Evolutionary conservation across 2,329 filamentous ascomycete genomes (phyloP).

Genomic region (Alternaria atra): DNA sequence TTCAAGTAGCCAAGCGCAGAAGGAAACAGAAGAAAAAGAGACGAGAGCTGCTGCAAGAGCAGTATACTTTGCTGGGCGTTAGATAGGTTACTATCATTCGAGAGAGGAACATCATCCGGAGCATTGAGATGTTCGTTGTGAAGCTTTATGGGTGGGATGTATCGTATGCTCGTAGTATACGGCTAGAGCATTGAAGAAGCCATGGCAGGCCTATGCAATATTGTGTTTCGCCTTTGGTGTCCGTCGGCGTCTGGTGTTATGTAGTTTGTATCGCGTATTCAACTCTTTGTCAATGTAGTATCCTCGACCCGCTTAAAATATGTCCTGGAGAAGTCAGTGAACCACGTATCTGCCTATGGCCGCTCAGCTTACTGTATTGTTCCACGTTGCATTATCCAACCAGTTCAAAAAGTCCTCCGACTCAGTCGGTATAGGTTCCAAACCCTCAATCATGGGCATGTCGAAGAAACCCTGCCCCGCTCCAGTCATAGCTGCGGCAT

Average conservation of each 20-base stretch:
- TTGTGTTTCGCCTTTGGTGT: background rate
- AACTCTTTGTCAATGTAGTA: background rate
- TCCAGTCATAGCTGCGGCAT: slow-evolving; percentile 13
- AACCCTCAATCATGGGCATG: slow-evolving; percentile 46
- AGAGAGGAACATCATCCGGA: background rate
- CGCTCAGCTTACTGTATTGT: slow-evolving; percentile 34
- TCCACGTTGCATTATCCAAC: slow-evolving; percentile 51
- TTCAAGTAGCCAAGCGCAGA: slow-evolving; percentile 4
- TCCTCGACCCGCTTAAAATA: slow-evolving; percentile 15
- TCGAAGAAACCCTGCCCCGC: slow-evolving; percentile 44
- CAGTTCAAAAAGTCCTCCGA: slow-evolving; percentile 48
- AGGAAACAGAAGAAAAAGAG: slow-evolving; percentile 9
- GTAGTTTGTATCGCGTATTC: background rate
- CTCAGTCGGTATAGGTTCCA: slow-evolving; percentile 50
- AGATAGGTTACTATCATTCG: background rate
- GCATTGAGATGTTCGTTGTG: background rate
- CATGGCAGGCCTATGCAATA: background rate
- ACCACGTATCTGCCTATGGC: background rate
- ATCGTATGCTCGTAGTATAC: background rate
- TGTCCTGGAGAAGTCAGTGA: slow-evolving; percentile 16
- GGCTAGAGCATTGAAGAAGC: background rate
- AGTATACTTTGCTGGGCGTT: slow-evolving; percentile 16
- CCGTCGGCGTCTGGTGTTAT: background rate
- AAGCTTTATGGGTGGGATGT: background rate
- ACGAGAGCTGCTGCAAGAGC: slow-evolving; percentile 20